These are phyloP conservation scores for Begonia fuchsioides DNA, from an alignment of 306 rosid genomes.

Conservation along the genomic window DNA sequence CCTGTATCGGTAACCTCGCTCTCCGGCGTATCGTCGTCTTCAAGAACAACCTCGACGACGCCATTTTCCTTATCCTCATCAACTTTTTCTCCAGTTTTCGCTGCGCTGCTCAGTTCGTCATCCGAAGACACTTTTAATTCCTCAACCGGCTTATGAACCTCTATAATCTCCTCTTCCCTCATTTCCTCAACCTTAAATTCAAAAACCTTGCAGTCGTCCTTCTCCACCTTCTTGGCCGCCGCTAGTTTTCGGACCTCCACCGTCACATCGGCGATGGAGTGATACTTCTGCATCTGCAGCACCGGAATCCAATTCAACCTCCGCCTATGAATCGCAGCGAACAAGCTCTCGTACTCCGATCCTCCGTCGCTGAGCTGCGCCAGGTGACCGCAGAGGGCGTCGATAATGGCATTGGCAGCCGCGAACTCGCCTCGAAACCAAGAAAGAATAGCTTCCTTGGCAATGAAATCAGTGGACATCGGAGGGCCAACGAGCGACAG, in stretches of 20 bases:
- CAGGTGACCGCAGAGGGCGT: slow-evolving; percentile 58
- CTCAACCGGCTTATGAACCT: slow-evolving; percentile 6
- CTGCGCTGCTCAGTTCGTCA: background rate
- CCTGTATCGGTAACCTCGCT: slow-evolving; percentile 83
- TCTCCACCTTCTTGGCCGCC: slow-evolving; percentile 15
- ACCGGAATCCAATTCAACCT: slow-evolving; percentile 80
- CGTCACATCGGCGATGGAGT: slow-evolving; percentile 63
- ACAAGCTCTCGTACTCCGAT: slow-evolving; percentile 25
- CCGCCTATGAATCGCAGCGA: slow-evolving; percentile 59
- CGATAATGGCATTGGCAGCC: slow-evolving; percentile 81
- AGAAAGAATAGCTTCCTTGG: slow-evolving; percentile 58
- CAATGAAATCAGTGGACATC: slow-evolving; percentile 37
- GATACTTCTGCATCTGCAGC: slow-evolving; percentile 84
- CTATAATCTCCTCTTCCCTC: background rate
- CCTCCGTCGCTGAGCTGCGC: slow-evolving; percentile 20
- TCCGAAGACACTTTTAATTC: slow-evolving; percentile 18
- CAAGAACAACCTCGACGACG: slow-evolving; percentile 17
- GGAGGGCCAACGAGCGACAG: slow-evolving; percentile 14
- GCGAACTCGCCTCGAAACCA: slow-evolving; percentile 90
- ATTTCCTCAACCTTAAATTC: slow-evolving; percentile 2
- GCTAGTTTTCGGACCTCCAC: slow-evolving; percentile 38
- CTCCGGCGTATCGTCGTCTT: slow-evolving; percentile 43
- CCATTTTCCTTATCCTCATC: slow-evolving; percentile 12
- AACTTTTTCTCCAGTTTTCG: slow-evolving; percentile 2
- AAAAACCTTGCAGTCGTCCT: slow-evolving; percentile 1